Conservation (phyloP, 2,329 filamentous ascomycete genomes). For the Magnaporthiopsis poae region DNA sequence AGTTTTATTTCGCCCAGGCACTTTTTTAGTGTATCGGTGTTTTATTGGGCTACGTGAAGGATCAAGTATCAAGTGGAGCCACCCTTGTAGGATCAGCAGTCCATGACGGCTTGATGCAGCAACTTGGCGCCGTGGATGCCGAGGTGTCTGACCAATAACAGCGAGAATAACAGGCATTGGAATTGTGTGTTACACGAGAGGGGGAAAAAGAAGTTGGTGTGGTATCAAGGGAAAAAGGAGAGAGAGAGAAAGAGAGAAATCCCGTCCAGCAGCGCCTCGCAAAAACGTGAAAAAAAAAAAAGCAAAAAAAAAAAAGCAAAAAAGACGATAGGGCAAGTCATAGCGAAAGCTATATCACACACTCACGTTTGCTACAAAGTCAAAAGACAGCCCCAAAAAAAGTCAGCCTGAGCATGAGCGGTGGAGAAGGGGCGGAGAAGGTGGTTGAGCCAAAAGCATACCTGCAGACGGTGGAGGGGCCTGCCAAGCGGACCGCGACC, state of each 20-base stretch:
- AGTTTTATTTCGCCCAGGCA: no score
- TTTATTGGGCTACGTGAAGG: no score
- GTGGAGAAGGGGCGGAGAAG: no score
- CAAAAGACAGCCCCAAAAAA: background rate
- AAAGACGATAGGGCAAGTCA: background rate
- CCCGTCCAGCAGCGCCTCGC: background rate
- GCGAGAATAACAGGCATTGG: no score
- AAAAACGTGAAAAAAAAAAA: background rate
- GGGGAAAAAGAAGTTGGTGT: background rate
- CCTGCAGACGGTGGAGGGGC: conserved; percentile 25
- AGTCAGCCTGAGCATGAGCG: background rate
- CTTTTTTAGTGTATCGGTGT: no score
- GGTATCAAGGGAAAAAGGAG: no score
- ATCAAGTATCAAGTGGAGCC: background rate
- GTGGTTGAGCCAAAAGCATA: conserved; percentile 1
- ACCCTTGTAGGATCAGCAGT: no score
- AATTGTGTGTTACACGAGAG: no score
- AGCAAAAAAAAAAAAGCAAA: background rate
- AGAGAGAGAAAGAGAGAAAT: background rate
- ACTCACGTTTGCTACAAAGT: background rate
- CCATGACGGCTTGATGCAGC: no score
- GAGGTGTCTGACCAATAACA: no score
- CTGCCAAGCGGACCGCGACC: conserved; percentile 26
- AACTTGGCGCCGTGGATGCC: no score
- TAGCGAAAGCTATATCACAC: background rate